Evolutionary conservation across 768 basidiomycete species (phyloP), one percentile per base, ranked within the genome.

Genomic region (Scleroderma bovista): DNA sequence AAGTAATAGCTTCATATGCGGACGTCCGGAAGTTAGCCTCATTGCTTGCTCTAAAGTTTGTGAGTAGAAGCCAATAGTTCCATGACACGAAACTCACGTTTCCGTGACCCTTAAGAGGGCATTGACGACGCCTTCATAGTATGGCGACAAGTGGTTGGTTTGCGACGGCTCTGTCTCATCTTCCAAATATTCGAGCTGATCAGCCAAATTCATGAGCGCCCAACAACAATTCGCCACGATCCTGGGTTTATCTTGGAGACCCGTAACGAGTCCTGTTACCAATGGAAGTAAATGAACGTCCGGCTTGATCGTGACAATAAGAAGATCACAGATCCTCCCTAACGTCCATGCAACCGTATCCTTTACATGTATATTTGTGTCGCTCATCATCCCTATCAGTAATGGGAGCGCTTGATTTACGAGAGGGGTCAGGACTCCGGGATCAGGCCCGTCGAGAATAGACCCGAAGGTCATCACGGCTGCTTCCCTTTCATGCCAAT

Each of bases 311-410:
- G 84, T 81, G 43, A 78, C 69, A 58, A 94, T 83, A 57, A 97
- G 75, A 50, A 91, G 70, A 61, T 98, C 96, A 62, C 93, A 95
- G 56, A 99, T 95, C 36, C 93, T 77, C 17, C 94, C 94, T 13
- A 99, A 77, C 1, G 96, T 98, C 95, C 95, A 99, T 2, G 96
- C 94, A 23, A 91, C 92, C 1, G 93, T 95, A 66, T 98, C 96
- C 69, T 94, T 91, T 57, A 99, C 95, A 52, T 92, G 88, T 2
- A 80, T 41, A 55, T 93, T 84, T 32, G 75, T 60, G 64, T 98
- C 96, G 42, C 73, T 75, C 91, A 98, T 95, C 93, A 96, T 95
- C 57, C 84, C 84, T 62, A 98, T 93, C 43, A 99, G 78, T 36
- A 94, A 84, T 6, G 92, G 92, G 12, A 99, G 77, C 1, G 96